Percentiles rank a stretch among this genome's conserved stretches.
Conservation (phyloP, 345 rosid genomes). For the Melaleuca alternifolia region DNA sequence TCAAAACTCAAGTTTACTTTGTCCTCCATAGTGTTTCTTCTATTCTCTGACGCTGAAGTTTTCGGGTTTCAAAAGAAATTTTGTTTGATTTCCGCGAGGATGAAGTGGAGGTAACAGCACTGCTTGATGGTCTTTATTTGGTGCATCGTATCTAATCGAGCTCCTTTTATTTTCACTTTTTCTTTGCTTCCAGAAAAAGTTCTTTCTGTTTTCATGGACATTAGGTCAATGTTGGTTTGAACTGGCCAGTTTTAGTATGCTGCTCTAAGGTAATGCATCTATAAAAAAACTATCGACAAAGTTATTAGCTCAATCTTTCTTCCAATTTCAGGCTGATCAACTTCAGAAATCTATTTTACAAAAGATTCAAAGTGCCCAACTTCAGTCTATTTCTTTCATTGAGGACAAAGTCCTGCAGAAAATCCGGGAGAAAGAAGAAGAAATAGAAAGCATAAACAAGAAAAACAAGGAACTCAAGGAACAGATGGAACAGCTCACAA, state of each 20-base stretch:
- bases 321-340: slow-evolving; percentile 38
- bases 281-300: neutral
- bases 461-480: slow-evolving; percentile 78
- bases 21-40: neutral
- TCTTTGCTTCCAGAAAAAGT: neutral
- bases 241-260: neutral
- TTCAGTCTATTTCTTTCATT: slow-evolving; percentile 42
- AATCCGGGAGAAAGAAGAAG: slow-evolving; percentile 66
- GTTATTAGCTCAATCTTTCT: neutral
- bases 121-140: neutral
- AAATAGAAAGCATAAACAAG: slow-evolving; percentile 52
- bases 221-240: neutral
- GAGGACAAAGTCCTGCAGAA: slow-evolving; percentile 50
- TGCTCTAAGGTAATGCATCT: neutral
- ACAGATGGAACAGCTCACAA: slow-evolving; percentile 46
- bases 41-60: neutral
- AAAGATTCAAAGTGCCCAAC: slow-evolving; percentile 52
- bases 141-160: neutral
- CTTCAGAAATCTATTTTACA: slow-evolving; percentile 43
- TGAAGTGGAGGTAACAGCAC: neutral
- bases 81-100: neutral
- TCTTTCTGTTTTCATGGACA: neutral
- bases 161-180: neutral
- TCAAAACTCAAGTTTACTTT: neutral
- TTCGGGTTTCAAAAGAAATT: neutral